Conservation (phyloP, 2,329 filamentous ascomycete species). For the Nothopassalora personata region DNA sequence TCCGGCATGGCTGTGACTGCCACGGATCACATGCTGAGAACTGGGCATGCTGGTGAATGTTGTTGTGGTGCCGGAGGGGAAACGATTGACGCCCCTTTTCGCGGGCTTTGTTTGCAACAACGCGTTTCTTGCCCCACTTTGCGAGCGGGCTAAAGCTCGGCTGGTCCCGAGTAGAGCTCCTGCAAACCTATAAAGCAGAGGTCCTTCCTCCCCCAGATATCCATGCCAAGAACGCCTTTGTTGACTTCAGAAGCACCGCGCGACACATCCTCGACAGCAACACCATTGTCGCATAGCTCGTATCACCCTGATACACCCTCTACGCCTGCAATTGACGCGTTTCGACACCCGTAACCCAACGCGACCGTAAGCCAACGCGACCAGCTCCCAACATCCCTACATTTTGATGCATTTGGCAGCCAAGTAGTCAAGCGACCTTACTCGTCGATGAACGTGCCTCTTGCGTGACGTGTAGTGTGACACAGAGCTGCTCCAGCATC, state of each 20-base stretch:
- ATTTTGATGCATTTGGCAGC: constrained; percentile 1
- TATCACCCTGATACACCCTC: background rate
- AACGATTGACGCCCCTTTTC: too few relatives aligned
- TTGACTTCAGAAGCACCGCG: background rate
- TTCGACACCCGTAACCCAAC: background rate
- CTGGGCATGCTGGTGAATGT: background rate
- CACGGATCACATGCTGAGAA: background rate
- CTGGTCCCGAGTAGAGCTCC: background rate
- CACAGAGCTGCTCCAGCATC: constrained; percentile 7
- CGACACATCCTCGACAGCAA: background rate
- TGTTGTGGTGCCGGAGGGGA: background rate
- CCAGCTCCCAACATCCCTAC: constrained; percentile 3
- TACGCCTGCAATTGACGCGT: background rate
- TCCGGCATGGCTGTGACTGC: too few relatives aligned
- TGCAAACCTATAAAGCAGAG: background rate
- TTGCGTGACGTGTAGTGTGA: constrained; percentile 18
- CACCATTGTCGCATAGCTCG: background rate
- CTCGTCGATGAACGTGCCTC: constrained; percentile 20
- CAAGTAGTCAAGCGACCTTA: constrained; percentile 13
- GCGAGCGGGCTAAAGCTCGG: background rate
- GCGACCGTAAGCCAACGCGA: background rate
- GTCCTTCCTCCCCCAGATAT: background rate
- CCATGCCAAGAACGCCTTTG: background rate
- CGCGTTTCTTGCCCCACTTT: background rate
- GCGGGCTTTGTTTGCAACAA: background rate